Percentiles rank a stretch among this genome's conserved stretches.
These are phyloP conservation scores for Dictyostelium discoideum DNA, from an alignment of 78 protist species.

Conservation along the genomic window DNA sequence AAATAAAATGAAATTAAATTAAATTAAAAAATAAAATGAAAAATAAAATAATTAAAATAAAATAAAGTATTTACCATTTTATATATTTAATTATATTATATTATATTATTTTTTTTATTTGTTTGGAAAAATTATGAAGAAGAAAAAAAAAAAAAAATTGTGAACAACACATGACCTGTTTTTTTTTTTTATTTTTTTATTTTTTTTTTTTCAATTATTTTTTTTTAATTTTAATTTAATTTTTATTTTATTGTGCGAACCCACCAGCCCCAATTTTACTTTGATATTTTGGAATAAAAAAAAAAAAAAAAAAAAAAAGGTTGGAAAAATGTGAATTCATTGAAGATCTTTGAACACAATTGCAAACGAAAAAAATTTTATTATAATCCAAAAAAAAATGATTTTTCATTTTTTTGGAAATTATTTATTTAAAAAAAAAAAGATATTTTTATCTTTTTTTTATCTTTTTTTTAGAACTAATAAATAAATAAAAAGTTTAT, in stretches of 20 bases:
- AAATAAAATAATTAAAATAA: background rate
- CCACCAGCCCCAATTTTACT: background rate
- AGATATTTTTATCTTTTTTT: too few relatives aligned
- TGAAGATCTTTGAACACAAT: background rate
- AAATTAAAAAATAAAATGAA: background rate
- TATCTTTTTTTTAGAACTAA: too few relatives aligned
- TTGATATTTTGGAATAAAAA: background rate
- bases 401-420: background rate
- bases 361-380: background rate
- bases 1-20: background rate
- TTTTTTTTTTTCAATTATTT: background rate
- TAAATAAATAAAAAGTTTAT: too few relatives aligned
- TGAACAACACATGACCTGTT: background rate
- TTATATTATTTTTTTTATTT: background rate
- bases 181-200: background rate
- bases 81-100: background rate
- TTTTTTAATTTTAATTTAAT: background rate
- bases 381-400: background rate
- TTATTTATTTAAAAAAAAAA: too few relatives aligned
- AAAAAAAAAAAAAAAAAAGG: too few relatives aligned
- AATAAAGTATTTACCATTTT: background rate
- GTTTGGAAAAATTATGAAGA: background rate
- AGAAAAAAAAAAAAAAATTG: background rate
- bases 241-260: background rate
- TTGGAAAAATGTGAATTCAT: background rate